A percentile compares a stretch with the other conserved stretches of the same genome.
These are phyloP conservation scores for Diaporthe citriasiana DNA, from an alignment of 2,329 filamentous ascomycete genomes.

Conservation along the genomic window DNA sequence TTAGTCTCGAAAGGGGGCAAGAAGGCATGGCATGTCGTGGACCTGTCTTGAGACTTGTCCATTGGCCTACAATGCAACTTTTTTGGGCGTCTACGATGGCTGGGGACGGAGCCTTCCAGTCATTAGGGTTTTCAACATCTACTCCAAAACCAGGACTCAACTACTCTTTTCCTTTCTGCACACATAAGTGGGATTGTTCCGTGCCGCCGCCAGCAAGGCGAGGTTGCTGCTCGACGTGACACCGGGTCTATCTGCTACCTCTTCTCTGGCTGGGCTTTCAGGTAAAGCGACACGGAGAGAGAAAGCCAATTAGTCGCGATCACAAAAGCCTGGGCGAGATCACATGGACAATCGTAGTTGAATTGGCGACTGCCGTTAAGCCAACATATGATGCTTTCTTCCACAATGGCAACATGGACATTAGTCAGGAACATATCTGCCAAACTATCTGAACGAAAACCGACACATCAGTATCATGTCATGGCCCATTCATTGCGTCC, in stretches of 20 bases:
- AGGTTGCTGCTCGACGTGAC: too few relatives aligned
- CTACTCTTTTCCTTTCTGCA: neutral
- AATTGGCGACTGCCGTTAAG: neutral
- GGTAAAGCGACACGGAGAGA: neutral
- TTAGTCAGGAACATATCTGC: neutral
- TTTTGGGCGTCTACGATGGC: neutral
- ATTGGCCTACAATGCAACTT: neutral
- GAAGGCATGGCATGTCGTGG: too few relatives aligned
- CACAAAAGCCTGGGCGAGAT: neutral
- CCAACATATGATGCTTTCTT: neutral
- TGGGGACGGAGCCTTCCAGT: neutral
- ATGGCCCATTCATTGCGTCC: slow-evolving; percentile 21
- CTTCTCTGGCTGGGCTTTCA: neutral
- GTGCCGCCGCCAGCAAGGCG: neutral
- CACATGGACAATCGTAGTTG: neutral
- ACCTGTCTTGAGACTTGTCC: neutral
- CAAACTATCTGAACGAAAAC: neutral
- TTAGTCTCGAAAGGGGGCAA: neutral
- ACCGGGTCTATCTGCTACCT: neutral
- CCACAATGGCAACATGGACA: neutral
- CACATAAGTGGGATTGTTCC: neutral
- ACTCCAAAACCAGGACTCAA: neutral
- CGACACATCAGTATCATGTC: slow-evolving; percentile 15
- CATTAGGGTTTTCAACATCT: neutral
- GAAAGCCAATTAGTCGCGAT: neutral